Base-by-base conservation (phyloP, 495 filamentous ascomycete genomes). In the Entonaema liquescens region DNA sequence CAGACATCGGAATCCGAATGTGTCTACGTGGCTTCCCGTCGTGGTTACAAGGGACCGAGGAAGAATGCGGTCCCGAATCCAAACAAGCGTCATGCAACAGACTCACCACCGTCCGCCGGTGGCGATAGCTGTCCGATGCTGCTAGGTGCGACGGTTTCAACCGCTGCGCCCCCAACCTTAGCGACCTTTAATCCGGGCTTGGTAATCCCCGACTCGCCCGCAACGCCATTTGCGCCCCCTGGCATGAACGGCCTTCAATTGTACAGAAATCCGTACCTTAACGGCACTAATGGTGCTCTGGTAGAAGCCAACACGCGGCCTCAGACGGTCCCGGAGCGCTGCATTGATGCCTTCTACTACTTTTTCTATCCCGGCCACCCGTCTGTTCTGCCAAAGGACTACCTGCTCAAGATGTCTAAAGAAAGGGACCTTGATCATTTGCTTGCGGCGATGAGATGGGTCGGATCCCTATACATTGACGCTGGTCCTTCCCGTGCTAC, bases 301-400 rank as follows among this genome's bases (percentile, higher is more conserved):
- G 69, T 76, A 26, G 67, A 73, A 7, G 44, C 69, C 33, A 77
- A 64, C 8, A 50, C 70, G 28, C 75, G 78, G 67, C 76, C 80
- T 29, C 72, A 75, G 49, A 82, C 74, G 8, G 67, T 84, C 42
- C 77, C 79, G 2, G 82, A 85, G 59, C 78, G 84, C 26, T 87
- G 85, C 65, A 80, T 87, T 62, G 85, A 88, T 55, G 79, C 86
- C 33, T 88, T 87, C 68, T 88, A 85, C 69, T 82, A 82, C 60
- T 85, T 88, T 78, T 94, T 94, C 73, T 88, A 93, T 69, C 82
- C 82, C 3, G 84, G 87, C 3, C 92, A 95, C 73, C 92, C 92
- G 0, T 86, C 93, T 67, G 77, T 88, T 56, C 82, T 89, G 3
- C 85, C 85, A 11, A 83, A 83, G 71, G 76, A 81, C 15, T 72